A percentile compares a stretch with the other conserved stretches of the same genome.
phyloP scores from a whole-genome alignment of 2,329 filamentous ascomycete genomes.

The Trichoderma semiorbis region DNA sequence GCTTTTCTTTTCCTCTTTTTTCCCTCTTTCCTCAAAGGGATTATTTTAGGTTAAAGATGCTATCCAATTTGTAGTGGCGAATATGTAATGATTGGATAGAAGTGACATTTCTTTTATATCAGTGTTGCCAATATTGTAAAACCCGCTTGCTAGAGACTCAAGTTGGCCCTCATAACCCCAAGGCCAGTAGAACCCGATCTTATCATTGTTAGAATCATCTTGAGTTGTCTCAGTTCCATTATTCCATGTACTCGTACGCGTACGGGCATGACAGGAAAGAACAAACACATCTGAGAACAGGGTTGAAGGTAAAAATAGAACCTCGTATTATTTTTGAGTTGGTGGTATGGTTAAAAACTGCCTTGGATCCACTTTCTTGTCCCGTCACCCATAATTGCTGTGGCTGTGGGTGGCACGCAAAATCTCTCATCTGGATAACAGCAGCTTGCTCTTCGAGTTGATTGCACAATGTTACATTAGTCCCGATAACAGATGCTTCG shows the following conservation, averaged over 20 bases:
- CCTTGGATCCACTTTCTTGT: not conserved
- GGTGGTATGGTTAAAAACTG: not conserved
- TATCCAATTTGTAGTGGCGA: not conserved
- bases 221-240: not conserved
- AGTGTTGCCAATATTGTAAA: not conserved
- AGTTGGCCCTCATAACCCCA: not conserved
- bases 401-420: not conserved
- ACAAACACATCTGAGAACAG: not conserved
- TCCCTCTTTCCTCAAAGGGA: not conserved
- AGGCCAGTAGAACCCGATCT: not conserved
- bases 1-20: not conserved
- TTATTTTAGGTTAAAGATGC: not conserved
- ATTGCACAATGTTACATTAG: not conserved
- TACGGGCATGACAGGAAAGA: not conserved
- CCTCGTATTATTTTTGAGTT: not conserved
- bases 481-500: not conserved
- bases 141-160: not conserved
- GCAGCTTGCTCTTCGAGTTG: not conserved
- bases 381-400: not conserved
- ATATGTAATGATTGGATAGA: not conserved
- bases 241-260: not conserved
- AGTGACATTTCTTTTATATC: not conserved
- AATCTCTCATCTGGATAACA: not conserved
- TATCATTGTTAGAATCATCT: not conserved
- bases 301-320: not conserved